A percentile compares a stretch with the other conserved stretches of the same genome.
Conservation (phyloP, 257 asterid genomes). For the Solanum chilense region DNA sequence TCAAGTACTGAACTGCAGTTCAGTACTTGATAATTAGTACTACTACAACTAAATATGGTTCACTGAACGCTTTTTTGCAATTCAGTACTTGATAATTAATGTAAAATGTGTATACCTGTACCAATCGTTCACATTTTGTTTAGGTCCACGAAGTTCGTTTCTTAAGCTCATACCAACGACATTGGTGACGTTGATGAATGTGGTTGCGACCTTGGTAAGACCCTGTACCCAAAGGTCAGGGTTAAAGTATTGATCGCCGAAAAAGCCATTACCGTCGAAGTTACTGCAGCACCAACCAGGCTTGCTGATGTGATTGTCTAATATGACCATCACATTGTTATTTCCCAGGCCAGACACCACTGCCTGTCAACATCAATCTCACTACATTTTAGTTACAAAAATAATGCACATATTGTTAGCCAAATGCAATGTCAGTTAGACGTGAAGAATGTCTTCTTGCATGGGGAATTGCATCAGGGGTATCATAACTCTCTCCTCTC, state of each 20-base stretch:
- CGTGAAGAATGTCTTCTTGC: too few species aligned
- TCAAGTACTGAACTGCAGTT: neutral
- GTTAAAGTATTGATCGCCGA: constrained; percentile 45
- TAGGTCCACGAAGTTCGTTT: constrained; percentile 58
- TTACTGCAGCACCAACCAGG: constrained; percentile 60
- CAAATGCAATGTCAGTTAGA: neutral
- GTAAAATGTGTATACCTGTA: neutral
- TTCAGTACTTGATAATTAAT: neutral
- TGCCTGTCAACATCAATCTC: constrained; percentile 34
- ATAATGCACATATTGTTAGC: neutral
- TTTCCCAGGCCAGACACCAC: constrained; percentile 43
- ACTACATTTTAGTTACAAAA: neutral
- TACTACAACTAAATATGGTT: too few species aligned
- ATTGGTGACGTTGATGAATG: constrained; percentile 31
- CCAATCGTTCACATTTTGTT: constrained; percentile 40
- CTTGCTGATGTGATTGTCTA: constrained; percentile 59
- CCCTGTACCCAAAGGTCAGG: constrained; percentile 54
- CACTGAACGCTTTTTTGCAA: neutral
- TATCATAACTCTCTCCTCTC: neutral
- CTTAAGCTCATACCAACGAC: constrained; percentile 67
- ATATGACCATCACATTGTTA: constrained; percentile 43
- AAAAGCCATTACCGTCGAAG: constrained; percentile 63
- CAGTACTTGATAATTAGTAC: too few species aligned
- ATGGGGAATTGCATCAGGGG: too few species aligned
- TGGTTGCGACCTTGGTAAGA: constrained; percentile 26